These are phyloP conservation scores for Naganishia onofrii DNA, from an alignment of 768 basidiomycete species.

Conservation along the genomic window DNA sequence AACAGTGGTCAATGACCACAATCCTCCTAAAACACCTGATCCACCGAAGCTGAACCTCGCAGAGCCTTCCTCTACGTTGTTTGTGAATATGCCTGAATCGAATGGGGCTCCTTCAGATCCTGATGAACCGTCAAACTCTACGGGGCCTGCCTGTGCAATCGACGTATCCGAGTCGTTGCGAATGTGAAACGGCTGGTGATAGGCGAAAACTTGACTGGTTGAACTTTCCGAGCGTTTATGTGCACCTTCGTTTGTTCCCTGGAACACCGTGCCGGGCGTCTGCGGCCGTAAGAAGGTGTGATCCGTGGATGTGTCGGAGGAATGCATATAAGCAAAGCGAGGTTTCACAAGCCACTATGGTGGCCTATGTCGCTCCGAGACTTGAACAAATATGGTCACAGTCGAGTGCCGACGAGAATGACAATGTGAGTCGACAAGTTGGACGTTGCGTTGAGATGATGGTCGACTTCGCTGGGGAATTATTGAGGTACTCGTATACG, in stretches of 20 bases:
- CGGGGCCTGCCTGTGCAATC: not conserved
- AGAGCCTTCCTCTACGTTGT: not conserved
- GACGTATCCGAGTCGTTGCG: constrained; percentile 19
- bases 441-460: not conserved
- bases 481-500: not conserved
- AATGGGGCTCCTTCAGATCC: constrained; percentile 8
- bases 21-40: constrained; percentile 2
- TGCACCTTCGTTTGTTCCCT: not conserved
- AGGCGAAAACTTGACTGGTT: constrained; percentile 1
- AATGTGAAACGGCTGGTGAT: constrained; percentile 2
- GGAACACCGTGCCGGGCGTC: not conserved
- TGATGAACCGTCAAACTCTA: not conserved
- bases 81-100: not conserved
- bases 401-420: not conserved
- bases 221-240: not conserved
- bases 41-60: not conserved
- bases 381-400: not conserved
- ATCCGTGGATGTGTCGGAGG: constrained; percentile 12
- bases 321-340: constrained; percentile 8
- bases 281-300: not conserved
- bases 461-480: not conserved
- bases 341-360: not conserved
- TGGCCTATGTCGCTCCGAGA: not conserved
- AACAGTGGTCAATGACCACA: constrained; percentile 11
- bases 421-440: not conserved